Conservation (phyloP, 2,329 filamentous ascomycete species). For the Curvularia lunata region DNA sequence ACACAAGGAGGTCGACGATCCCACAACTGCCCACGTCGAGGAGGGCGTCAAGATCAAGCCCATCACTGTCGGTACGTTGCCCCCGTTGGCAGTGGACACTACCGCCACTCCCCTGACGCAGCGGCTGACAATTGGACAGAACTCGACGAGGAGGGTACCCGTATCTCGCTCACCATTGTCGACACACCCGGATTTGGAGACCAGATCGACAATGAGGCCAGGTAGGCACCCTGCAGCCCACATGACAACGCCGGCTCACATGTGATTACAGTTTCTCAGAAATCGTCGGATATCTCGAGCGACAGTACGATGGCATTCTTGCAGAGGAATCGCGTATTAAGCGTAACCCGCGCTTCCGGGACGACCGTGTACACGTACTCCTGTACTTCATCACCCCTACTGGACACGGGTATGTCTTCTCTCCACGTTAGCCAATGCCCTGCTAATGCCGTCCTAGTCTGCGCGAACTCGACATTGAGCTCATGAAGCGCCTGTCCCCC, state of each 20-base stretch:
- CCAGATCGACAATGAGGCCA: conserved; percentile 98
- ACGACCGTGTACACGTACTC: conserved; percentile 97
- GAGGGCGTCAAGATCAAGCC: conserved; percentile 99
- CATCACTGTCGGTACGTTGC: conserved; percentile 83
- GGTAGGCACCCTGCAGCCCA: conserved; percentile 60
- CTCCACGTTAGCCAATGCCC: not conserved
- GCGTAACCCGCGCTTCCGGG: conserved; percentile 99
- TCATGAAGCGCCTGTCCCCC: conserved; percentile 98
- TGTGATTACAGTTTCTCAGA: conserved; percentile 78
- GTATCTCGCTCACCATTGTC: conserved; percentile 97
- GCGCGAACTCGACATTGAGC: conserved; percentile 97
- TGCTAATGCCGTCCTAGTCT: conserved; percentile 64
- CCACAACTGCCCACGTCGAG: conserved; percentile 85
- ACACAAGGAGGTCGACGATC: conserved; percentile 93
- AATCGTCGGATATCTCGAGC: conserved; percentile 97
- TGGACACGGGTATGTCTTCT: conserved; percentile 76
- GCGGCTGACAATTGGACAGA: conserved; percentile 55
- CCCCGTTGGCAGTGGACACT: not conserved
- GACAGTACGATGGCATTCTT: conserved; percentile 99
- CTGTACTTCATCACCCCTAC: conserved; percentile 99
- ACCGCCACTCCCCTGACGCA: not conserved
- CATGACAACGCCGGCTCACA: conserved; percentile 23
- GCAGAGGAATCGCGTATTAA: conserved; percentile 99
- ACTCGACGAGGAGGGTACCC: conserved; percentile 96
- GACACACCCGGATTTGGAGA: conserved; percentile 98